phyloP scores from a whole-genome alignment of 495 filamentous ascomycete species.

The Penicillium canariense region DNA sequence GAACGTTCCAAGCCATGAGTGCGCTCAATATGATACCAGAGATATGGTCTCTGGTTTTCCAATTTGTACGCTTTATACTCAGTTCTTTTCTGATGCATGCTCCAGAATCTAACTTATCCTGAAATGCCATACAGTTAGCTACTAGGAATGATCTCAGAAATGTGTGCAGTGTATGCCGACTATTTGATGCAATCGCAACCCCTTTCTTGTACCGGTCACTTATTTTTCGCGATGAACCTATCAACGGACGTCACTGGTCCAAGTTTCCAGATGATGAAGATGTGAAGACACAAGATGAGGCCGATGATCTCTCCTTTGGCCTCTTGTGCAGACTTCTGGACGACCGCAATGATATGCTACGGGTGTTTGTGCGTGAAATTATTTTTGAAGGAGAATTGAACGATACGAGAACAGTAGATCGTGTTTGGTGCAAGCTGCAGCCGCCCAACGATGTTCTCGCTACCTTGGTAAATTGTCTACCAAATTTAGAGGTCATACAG shows the following conservation, averaged over 20 bases:
- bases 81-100: neutral
- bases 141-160: conserved; percentile 1
- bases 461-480: neutral
- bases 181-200: conserved; percentile 5
- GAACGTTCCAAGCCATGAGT: neutral
- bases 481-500: conserved; percentile 2
- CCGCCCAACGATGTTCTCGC: neutral
- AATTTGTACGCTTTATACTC: conserved; percentile 1
- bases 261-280: neutral
- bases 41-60: conserved; percentile 6
- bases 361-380: neutral
- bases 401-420: neutral
- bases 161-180: conserved; percentile 2
- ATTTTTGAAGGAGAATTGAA: neutral
- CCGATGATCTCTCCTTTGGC: neutral
- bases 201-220: conserved; percentile 11
- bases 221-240: neutral
- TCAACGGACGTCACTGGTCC: neutral
- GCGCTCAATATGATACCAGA: neutral
- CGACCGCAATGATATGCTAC: neutral
- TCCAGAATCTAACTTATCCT: neutral
- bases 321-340: neutral
- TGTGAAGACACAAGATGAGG: neutral
- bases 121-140: neutral
- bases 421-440: neutral